phyloP scores from a whole-genome alignment of 2,329 filamentous ascomycete species.

The Capronia americana region DNA sequence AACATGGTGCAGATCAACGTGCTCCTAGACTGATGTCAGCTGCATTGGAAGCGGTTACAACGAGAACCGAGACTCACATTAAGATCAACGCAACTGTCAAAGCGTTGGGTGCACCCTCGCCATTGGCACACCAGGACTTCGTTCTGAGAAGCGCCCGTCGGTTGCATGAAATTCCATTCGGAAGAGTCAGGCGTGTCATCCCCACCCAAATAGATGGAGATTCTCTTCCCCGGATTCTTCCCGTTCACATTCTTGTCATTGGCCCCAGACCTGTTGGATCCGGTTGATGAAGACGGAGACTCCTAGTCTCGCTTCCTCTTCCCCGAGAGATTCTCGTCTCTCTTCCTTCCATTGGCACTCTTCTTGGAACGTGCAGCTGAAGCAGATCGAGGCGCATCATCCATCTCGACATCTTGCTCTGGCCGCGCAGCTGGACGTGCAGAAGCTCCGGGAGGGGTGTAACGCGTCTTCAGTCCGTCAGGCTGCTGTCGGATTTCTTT shows the following conservation, averaged over 20 bases:
- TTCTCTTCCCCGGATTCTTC: constrained; percentile 19
- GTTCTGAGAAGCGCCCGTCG: background rate
- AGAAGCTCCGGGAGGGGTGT: constrained; percentile 49
- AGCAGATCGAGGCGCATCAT: constrained; percentile 22
- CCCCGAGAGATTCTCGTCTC: background rate
- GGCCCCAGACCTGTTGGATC: constrained; percentile 6
- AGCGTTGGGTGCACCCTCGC: background rate
- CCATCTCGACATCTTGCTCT: constrained; percentile 28
- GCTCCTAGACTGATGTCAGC: background rate
- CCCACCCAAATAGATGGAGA: constrained; percentile 1
- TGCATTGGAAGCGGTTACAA: background rate
- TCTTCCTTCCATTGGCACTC: background rate
- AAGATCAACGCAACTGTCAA: background rate
- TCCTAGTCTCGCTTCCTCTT: constrained; percentile 1
- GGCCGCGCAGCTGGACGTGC: background rate
- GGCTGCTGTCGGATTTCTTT: constrained; percentile 51
- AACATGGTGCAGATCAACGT: background rate
- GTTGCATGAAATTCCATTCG: background rate
- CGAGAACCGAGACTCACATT: background rate
- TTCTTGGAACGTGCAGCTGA: constrained; percentile 8
- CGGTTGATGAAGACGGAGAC: constrained; percentile 2
- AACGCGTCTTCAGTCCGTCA: constrained; percentile 52
- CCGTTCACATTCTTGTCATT: constrained; percentile 11
- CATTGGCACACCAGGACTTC: background rate
- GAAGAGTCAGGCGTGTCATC: constrained; percentile 1